These are phyloP conservation scores for Penicillium salamii DNA, from an alignment of 495 filamentous ascomycete species.

Conservation along the genomic window DNA sequence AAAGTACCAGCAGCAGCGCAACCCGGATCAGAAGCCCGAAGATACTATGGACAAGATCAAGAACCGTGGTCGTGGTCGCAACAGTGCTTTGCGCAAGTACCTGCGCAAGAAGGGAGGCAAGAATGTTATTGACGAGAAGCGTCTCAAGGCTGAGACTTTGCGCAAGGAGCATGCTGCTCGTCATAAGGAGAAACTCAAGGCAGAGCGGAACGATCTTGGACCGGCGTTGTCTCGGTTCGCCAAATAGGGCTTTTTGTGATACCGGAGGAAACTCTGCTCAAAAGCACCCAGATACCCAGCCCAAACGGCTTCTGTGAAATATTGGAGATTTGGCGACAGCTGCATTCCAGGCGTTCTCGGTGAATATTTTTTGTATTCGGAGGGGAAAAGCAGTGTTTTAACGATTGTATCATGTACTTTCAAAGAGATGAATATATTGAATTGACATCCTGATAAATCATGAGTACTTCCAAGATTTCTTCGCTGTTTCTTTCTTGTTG, in stretches of 20 bases:
- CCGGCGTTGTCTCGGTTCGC: constrained; percentile 71
- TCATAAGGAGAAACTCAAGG: constrained; percentile 61
- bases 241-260: constrained; percentile 30
- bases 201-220: constrained; percentile 59
- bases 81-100: constrained; percentile 80
- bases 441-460: background rate
- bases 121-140: constrained; percentile 91
- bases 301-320: constrained; percentile 17
- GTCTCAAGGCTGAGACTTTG: constrained; percentile 63
- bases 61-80: constrained; percentile 86
- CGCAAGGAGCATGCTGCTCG: constrained; percentile 62
- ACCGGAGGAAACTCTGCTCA: constrained; percentile 3
- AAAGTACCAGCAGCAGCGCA: constrained; percentile 67
- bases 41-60: constrained; percentile 68
- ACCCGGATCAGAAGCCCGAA: constrained; percentile 69
- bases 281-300: constrained; percentile 25
- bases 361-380: constrained; percentile 22
- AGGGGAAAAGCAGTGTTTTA: constrained; percentile 15
- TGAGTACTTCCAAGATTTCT: background rate
- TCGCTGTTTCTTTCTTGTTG: no score
- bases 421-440: constrained; percentile 12
- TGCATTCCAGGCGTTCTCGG: constrained; percentile 33
- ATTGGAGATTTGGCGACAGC: constrained; percentile 17
- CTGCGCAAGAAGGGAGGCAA: constrained; percentile 82
- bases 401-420: constrained; percentile 11